Evolutionary conservation across 1,284 basidiomycete species (phyloP).

Genomic region (Naganishia cerealis): DNA sequence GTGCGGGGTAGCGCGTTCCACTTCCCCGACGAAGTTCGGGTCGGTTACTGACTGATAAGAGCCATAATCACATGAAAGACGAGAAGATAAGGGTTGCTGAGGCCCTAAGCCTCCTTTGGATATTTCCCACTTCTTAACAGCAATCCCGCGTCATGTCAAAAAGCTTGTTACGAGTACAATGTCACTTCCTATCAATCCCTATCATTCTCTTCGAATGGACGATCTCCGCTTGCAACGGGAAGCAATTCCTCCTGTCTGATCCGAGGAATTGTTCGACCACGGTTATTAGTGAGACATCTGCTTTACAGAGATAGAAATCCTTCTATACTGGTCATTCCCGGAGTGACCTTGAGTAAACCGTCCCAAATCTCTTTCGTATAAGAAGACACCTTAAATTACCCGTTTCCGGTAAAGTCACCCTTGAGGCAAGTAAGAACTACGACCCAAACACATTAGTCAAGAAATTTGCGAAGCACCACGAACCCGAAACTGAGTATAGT

Average conservation of each 20-base stretch:
- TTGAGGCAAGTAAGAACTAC: neutral
- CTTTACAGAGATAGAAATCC: constrained; percentile 1
- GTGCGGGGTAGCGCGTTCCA: neutral
- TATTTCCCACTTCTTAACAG: too few species aligned
- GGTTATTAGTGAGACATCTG: constrained; percentile 25
- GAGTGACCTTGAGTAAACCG: neutral
- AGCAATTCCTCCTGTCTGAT: neutral
- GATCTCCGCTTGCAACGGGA: constrained; percentile 23
- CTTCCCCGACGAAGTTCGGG: neutral
- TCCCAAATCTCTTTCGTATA: neutral
- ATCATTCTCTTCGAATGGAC: constrained; percentile 14
- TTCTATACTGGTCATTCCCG: neutral
- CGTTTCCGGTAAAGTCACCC: neutral
- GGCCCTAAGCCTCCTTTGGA: neutral
- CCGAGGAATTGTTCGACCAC: constrained; percentile 18
- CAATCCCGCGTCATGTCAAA: too few species aligned
- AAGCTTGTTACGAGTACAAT: too few species aligned
- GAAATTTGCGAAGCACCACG: neutral
- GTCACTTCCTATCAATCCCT: constrained; percentile 6
- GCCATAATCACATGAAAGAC: constrained; percentile 9
- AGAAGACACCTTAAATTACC: neutral
- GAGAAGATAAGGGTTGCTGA: constrained; percentile 3
- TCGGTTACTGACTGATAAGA: constrained; percentile 16
- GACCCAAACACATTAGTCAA: neutral
- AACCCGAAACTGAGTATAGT: neutral